A percentile compares a stretch with the other conserved stretches of the same genome.
phyloP scores from a whole-genome alignment of 768 basidiomycete species.

The Naganishia friedmannii region DNA sequence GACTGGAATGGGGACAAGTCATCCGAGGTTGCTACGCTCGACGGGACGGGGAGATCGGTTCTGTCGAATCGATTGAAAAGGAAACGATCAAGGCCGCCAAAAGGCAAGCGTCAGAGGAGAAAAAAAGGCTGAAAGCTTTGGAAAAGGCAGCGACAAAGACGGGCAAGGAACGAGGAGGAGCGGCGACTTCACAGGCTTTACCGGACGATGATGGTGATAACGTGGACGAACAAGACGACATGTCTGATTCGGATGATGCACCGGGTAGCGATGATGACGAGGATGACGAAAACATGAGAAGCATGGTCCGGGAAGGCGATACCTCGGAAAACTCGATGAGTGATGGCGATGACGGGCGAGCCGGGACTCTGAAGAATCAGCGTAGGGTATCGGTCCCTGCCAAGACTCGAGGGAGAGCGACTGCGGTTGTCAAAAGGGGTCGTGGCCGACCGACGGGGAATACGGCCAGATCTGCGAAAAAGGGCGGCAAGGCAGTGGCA shows the following conservation, averaged over 20 bases:
- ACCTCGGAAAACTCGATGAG: neutral
- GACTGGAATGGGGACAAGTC: conserved; percentile 49
- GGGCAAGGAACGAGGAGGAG: conserved; percentile 4
- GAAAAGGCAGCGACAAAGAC: conserved; percentile 20
- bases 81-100: conserved; percentile 22
- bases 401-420: neutral
- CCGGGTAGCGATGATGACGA: neutral
- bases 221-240: neutral
- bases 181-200: neutral
- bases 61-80: conserved; percentile 16
- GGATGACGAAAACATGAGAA: conserved; percentile 12
- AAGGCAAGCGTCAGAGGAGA: conserved; percentile 9
- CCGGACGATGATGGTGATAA: no score
- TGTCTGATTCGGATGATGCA: neutral
- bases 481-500: no score
- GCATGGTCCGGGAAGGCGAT: neutral
- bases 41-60: conserved; percentile 29
- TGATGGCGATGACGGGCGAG: neutral
- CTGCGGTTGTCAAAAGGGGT: neutral
- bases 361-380: neutral
- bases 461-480: neutral
- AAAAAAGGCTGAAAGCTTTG: conserved; percentile 6
- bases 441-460: neutral
- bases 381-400: no score
- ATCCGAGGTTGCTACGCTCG: conserved; percentile 50